phyloP scores from a whole-genome alignment of 352 stramenopile genomes.

The Globisporangium perplexum region DNA sequence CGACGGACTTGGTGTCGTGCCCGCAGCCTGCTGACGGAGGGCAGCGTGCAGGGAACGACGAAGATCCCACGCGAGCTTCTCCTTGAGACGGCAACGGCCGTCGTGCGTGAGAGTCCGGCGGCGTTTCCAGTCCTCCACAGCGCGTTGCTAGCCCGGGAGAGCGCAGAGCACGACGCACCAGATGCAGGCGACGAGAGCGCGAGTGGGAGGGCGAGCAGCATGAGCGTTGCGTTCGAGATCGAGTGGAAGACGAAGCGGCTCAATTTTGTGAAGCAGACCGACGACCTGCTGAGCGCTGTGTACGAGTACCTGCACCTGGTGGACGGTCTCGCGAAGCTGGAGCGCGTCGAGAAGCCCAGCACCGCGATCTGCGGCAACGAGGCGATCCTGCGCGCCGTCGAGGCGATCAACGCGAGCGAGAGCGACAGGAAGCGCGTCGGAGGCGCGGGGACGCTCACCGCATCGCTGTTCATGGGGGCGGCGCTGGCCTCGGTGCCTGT shows the following conservation, averaged over 20 bases:
- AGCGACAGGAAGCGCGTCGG: background rate
- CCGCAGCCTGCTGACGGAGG: too few relatives aligned
- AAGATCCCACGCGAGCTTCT: too few relatives aligned
- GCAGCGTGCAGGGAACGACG: too few relatives aligned
- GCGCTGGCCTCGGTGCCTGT: too few relatives aligned
- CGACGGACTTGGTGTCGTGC: too few relatives aligned
- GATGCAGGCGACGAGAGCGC: background rate
- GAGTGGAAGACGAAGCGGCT: background rate
- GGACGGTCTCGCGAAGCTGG: slow-evolving; percentile 45
- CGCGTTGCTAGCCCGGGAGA: background rate
- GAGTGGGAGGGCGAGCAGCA: background rate
- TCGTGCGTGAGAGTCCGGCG: too few relatives aligned
- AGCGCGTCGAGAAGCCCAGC: slow-evolving; percentile 33
- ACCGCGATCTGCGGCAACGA: slow-evolving; percentile 67
- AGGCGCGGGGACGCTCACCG: background rate
- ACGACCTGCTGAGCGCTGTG: background rate
- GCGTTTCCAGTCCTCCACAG: too few relatives aligned
- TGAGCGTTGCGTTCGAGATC: slow-evolving; percentile 6
- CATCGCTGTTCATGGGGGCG: slow-evolving; percentile 8
- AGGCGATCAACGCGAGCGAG: slow-evolving; percentile 6
- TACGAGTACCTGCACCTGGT: slow-evolving; percentile 37
- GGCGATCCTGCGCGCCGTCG: slow-evolving; percentile 34
- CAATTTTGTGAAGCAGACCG: slow-evolving; percentile 13
- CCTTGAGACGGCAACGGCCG: too few relatives aligned
- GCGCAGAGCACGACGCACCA: background rate